These are phyloP conservation scores for Termitomyces sp. DNA, from an alignment of 768 basidiomycete species.

Conservation along the genomic window DNA sequence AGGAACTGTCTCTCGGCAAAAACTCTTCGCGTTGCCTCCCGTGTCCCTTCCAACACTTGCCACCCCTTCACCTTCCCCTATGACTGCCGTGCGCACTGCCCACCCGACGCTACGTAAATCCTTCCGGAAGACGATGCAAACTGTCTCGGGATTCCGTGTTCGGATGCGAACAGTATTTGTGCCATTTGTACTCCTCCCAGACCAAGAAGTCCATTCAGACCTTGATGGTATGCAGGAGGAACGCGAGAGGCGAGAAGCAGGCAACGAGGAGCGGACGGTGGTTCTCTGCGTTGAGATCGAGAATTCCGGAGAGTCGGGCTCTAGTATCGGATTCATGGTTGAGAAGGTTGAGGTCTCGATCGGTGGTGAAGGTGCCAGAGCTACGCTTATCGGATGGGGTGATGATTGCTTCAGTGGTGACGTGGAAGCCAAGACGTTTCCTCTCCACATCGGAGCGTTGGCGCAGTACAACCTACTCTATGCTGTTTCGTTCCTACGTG, in stretches of 20 bases:
- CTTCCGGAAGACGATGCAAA: conserved; percentile 74
- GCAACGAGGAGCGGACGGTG: conserved; percentile 78
- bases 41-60: conserved; percentile 41
- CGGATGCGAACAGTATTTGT: conserved; percentile 95
- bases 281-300: conserved; percentile 92
- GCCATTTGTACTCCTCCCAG: conserved; percentile 74
- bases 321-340: conserved; percentile 67
- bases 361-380: conserved; percentile 59
- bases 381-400: conserved; percentile 53
- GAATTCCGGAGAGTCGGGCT: conserved; percentile 67
- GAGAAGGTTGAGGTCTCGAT: conserved; percentile 76
- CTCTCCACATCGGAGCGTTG: conserved; percentile 62
- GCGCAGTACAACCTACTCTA: conserved; percentile 91
- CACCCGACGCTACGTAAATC: conserved; percentile 81
- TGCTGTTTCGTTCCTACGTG: conserved; percentile 76
- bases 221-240: conserved; percentile 46
- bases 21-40: conserved; percentile 62
- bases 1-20: conserved; percentile 63
- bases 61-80: conserved; percentile 48
- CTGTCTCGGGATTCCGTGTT: conserved; percentile 82
- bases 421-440: conserved; percentile 54
- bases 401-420: conserved; percentile 49
- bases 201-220: conserved; percentile 28
- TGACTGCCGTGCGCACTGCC: conserved; percentile 45
- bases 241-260: conserved; percentile 61